Evolutionary conservation across 2,329 filamentous ascomycete genomes (phyloP), one percentile per base, ranked within the genome.

Genomic region (Scedosporium apiospermum): DNA sequence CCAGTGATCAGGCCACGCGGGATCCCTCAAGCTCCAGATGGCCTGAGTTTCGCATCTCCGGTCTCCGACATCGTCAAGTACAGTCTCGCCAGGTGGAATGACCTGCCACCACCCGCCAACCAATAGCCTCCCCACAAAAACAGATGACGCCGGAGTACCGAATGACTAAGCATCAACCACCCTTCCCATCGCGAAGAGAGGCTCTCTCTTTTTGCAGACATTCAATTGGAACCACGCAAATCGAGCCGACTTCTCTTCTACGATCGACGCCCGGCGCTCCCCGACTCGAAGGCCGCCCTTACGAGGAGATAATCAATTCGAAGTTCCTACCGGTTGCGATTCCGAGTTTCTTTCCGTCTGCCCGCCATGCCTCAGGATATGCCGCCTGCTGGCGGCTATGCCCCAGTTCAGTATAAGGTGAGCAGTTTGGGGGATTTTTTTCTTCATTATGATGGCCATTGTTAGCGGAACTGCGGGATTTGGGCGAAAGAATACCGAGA

Each of bases 351-450:
- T 27, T 23, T 23, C 6, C 23, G 12, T 55, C 23, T 63, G 72
- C 71, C 75, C 81, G 87, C 68, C 73, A 97, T 98, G 93, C 88
- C 90, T 81, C 93, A 98, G 84, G 95, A 99, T 83, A 91, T 99
- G 86, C 95, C 95, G 81, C 95, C 95, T 70, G 76, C 79, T 73
- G 95, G 93, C 81, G 95, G 95, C 83, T 99, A 99, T 78, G 89
- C 87, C 76, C 88, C 93, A 77, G 89, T 99, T 68, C 95, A 99
- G 80, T 99, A 97, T 83, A 96, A 96, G 87, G 90, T 93, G 76
- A 72, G 82, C 65, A 42, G 18, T 61, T 61, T 44, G 10, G 60
- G 26, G 51, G 23, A 55, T 14, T 18, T n/a, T n/a, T 18, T 49
- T 49, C 18, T 18, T 10, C 42, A 7, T 27, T 55, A 16, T 2